These are phyloP conservation scores for Melampsora occidentalis DNA, from an alignment of 1,284 basidiomycete species.

Conservation along the genomic window DNA sequence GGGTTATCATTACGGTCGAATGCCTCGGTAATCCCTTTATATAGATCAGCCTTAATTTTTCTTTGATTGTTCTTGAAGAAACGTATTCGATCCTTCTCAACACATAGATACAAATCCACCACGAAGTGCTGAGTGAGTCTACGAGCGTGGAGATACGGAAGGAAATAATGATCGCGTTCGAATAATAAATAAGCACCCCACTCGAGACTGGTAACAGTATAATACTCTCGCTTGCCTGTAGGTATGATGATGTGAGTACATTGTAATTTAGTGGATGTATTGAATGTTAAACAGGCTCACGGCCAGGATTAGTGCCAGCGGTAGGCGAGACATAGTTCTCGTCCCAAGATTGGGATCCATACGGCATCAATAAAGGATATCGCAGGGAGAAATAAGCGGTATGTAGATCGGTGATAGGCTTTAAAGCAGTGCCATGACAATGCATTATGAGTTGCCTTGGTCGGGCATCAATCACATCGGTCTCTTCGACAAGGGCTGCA, in stretches of 20 bases:
- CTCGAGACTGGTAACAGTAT: not conserved
- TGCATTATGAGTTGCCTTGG: not conserved
- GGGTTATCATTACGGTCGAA: no score
- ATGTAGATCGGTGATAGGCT: no score
- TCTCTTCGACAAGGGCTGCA: not conserved
- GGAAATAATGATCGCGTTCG: not conserved
- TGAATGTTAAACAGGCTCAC: not conserved
- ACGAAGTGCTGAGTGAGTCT: constrained; percentile 7
- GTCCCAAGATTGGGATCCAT: not conserved
- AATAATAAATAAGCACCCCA: not conserved
- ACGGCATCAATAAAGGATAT: constrained; percentile 12
- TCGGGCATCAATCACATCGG: not conserved
- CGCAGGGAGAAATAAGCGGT: constrained; percentile 2
- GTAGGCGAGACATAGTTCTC: not conserved
- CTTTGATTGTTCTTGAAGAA: constrained; percentile 7
- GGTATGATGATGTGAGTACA: not conserved
- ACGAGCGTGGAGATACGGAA: not conserved
- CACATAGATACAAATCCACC: not conserved
- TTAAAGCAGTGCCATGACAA: not conserved
- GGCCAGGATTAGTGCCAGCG: not conserved
- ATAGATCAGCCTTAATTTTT: constrained; percentile 8
- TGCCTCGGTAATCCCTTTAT: constrained; percentile 1
- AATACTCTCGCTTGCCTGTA: not conserved
- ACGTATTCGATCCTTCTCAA: no score
- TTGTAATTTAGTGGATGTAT: not conserved